Base-by-base conservation (phyloP, 192 early-diverging fungal species). In the Glomus cerebriforme region DNA sequence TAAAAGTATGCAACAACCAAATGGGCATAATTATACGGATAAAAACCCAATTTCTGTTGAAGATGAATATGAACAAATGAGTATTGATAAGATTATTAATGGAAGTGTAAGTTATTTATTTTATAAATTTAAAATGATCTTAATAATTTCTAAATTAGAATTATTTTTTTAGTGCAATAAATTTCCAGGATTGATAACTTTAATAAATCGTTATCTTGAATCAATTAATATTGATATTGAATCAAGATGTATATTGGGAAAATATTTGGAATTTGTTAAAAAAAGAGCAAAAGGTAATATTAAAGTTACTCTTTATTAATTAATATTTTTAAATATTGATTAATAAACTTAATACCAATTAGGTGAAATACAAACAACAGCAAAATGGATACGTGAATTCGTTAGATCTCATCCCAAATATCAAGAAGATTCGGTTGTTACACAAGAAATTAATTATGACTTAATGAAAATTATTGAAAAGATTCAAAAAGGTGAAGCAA, bases 31-130 rank as follows among this genome's bases (percentile, higher is more conserved):
- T 37, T 0, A 69, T 24, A 67, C 19, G 12, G 69, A 54, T 59
- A 13, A 35, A 10, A n/a, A 13, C 0, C 2, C 31, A 68, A 34
- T 7, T 22, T 68, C 66, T 15, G 31, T 72, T 10, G 24, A 43
- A 5, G 86, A 91, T 29, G 88, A 90, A 27, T 89, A 90, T 63
- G 89, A 85, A 39, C 82, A 92, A 75, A 91, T 97, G 91, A 92
- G 94, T 3, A 89, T 96, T n/a, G 87, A 96, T 79, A 94, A 97
- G 75, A 97, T 98, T 78, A 90, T 99, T 84, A 96, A 96, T 81
- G 96, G 96, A 62, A 89, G 90, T 63, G 89, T 88, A 78, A 29
- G 29, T 24, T 54, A 70, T 24, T 39, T 54, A 45, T 27, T 34
- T 31, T 22, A 8, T 12, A 59, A 74, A 34, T 74, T 54, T 75